Conservation (phyloP, 441 rosid species). For the Croton setiger region DNA sequence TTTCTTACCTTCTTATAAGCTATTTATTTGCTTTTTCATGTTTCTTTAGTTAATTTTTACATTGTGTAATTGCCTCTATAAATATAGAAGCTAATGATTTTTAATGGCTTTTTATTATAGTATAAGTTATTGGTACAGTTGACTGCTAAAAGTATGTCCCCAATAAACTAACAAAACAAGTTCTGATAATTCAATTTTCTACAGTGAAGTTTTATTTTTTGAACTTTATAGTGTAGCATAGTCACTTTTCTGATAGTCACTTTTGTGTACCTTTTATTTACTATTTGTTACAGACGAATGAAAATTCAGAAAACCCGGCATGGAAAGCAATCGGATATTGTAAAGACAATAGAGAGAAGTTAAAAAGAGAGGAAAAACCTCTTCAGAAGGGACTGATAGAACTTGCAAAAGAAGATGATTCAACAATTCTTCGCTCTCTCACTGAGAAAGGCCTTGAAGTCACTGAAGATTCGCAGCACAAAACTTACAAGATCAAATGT, state of each 20-base stretch:
- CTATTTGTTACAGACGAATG: slow-evolving; percentile 40
- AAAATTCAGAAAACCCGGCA: slow-evolving; percentile 44
- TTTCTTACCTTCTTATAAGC: neutral
- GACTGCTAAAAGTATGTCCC: neutral
- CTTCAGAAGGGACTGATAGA: slow-evolving; percentile 61
- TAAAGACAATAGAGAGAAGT: slow-evolving; percentile 33
- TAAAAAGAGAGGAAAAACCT: slow-evolving; percentile 42
- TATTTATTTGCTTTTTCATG: neutral
- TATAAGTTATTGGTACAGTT: neutral
- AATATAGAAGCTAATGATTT: neutral
- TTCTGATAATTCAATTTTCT: neutral
- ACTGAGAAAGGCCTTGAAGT: slow-evolving; percentile 48
- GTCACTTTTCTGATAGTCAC: no score
- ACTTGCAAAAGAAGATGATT: slow-evolving; percentile 41
- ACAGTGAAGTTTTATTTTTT: neutral
- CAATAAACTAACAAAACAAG: neutral
- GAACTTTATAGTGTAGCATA: neutral
- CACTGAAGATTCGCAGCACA: slow-evolving; percentile 27
- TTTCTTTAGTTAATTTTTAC: neutral
- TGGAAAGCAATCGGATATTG: slow-evolving; percentile 69
- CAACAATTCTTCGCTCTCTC: slow-evolving; percentile 41
- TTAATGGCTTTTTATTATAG: neutral
- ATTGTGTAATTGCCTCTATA: neutral
- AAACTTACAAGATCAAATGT: slow-evolving; percentile 51
- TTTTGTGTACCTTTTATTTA: no score